Evolutionary conservation across 257 asterid genomes (phyloP).

Genomic region (Lantana camara): DNA sequence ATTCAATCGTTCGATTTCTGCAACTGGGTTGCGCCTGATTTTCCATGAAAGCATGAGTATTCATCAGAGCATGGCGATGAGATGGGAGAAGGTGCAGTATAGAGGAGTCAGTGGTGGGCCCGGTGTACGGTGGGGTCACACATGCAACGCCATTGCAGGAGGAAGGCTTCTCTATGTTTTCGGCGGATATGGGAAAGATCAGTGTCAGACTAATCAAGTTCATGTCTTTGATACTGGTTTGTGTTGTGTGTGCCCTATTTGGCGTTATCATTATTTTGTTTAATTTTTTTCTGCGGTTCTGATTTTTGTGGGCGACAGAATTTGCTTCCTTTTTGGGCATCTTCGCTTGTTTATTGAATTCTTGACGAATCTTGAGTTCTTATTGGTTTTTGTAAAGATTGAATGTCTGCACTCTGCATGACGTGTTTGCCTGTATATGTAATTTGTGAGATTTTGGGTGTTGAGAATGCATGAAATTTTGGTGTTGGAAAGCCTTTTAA

Average conservation of each 20-base stretch:
- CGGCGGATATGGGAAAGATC: constrained; percentile 91
- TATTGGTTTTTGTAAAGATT: not conserved
- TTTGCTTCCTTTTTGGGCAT: not conserved
- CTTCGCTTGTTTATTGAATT: constrained; percentile 8
- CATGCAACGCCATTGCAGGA: constrained; percentile 87
- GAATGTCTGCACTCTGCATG: not conserved
- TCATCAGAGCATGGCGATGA: constrained; percentile 49
- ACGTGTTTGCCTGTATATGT: not conserved
- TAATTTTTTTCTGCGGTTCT: not conserved
- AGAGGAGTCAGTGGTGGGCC: constrained; percentile 66
- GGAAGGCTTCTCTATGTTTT: constrained; percentile 92
- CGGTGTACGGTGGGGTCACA: constrained; percentile 98
- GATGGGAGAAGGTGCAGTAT: constrained; percentile 79
- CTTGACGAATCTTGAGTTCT: constrained; percentile 4
- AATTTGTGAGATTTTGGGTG: constrained; percentile 14
- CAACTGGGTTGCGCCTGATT: constrained; percentile 18
- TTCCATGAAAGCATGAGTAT: constrained; percentile 22
- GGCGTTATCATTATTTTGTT: not conserved
- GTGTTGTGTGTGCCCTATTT: constrained; percentile 5
- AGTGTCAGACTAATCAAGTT: constrained; percentile 88
- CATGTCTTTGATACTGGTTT: constrained; percentile 84
- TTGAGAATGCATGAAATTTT: constrained; percentile 7
- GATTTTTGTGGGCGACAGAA: not conserved
- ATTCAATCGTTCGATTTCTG: constrained; percentile 15
- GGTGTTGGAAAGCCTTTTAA: not conserved